Evolutionary conservation across 2,329 filamentous ascomycete species (phyloP).

Genomic region (Aspergillus sp.): DNA sequence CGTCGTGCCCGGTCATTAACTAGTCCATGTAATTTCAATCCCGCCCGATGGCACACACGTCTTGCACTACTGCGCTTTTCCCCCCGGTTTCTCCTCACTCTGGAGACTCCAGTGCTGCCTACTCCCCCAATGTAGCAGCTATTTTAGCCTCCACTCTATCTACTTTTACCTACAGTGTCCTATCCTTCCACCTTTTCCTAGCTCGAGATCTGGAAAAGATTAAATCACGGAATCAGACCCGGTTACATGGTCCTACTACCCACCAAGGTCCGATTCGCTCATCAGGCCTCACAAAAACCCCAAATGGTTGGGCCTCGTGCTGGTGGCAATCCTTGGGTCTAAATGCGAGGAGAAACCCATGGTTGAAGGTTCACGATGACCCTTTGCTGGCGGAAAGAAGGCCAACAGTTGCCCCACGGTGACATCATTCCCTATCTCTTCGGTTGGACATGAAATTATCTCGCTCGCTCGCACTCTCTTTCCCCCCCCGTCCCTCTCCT

Average conservation of each 20-base stretch:
- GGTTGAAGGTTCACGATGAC: constrained; percentile 1
- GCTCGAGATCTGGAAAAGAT: background rate
- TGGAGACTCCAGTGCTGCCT: too few relatives aligned
- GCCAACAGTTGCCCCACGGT: constrained; percentile 5
- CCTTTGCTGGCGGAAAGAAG: background rate
- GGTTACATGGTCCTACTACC: background rate
- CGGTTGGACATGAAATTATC: background rate
- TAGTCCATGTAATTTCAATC: background rate
- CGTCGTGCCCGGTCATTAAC: background rate
- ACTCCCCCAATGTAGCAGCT: background rate
- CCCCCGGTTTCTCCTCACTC: background rate
- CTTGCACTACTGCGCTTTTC: background rate
- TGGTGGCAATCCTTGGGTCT: constrained; percentile 7
- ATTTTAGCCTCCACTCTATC: background rate
- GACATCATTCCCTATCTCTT: constrained; percentile 6
- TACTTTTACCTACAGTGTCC: background rate
- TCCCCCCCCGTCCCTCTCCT: background rate
- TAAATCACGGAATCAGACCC: background rate
- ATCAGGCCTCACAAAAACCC: background rate
- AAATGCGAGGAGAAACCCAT: constrained; percentile 6
- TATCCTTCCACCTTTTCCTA: background rate
- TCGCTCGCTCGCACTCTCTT: background rate
- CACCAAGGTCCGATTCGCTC: constrained; percentile 1
- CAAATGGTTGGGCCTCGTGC: background rate
- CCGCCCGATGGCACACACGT: background rate